Evolutionary conservation across 108 stramenopile genomes (phyloP).

Genomic region (Bacterosira constricta): DNA sequence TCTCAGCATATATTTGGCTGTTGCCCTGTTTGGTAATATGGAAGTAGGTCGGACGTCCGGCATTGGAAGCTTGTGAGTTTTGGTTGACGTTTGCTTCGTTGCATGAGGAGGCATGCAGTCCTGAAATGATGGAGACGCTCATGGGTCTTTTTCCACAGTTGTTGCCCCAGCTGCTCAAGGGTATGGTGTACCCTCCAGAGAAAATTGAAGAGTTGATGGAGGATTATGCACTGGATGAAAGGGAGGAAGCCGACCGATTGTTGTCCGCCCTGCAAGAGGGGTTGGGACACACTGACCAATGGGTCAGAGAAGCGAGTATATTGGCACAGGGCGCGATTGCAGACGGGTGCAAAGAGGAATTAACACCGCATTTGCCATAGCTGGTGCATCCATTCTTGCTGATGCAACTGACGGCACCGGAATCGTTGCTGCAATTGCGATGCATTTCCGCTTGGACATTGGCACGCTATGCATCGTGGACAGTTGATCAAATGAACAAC

Average conservation of each 20-base stretch:
- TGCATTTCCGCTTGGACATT: slow-evolving; percentile 86
- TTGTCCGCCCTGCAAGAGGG: slow-evolving; percentile 78
- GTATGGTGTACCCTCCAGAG: slow-evolving; percentile 84
- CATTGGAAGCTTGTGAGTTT: slow-evolving; percentile 89
- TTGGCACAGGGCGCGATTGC: slow-evolving; percentile 88
- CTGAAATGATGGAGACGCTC: slow-evolving; percentile 64
- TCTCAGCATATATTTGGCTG: no score
- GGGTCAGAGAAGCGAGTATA: slow-evolving; percentile 91
- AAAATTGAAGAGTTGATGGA: slow-evolving; percentile 71
- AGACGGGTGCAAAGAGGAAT: slow-evolving; percentile 83
- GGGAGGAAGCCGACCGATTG: slow-evolving; percentile 44
- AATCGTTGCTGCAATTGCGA: slow-evolving; percentile 75
- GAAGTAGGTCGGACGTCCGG: no score
- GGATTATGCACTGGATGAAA: slow-evolving; percentile 70
- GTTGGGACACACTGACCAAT: slow-evolving; percentile 64
- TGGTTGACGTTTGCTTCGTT: slow-evolving; percentile 83
- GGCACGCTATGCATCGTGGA: slow-evolving; percentile 81
- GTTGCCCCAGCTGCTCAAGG: slow-evolving; percentile 73
- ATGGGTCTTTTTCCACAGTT: slow-evolving; percentile 58
- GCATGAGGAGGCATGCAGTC: slow-evolving; percentile 56
- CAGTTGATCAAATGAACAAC: slow-evolving; percentile 78
- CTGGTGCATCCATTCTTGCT: slow-evolving; percentile 85
- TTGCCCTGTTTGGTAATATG: no score
- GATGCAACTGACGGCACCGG: slow-evolving; percentile 54
- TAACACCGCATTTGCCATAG: slow-evolving; percentile 67